phyloP scores from a whole-genome alignment of 371 early-diverging fungal species.

The Actinomortierella ambigua region DNA sequence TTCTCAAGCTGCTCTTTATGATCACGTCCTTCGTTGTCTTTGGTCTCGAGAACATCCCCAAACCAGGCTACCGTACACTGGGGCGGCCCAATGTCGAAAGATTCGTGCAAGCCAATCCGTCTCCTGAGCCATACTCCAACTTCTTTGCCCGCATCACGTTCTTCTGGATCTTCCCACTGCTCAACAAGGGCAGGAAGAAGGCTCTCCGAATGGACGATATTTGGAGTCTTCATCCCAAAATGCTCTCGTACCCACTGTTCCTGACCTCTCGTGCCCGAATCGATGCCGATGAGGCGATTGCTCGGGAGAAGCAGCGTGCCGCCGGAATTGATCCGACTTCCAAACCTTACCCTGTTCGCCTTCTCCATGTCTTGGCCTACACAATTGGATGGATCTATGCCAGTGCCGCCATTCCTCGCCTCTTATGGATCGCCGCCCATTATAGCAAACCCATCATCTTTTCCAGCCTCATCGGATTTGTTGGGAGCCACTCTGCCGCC shows the following conservation, averaged over 20 bases:
- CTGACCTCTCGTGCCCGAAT: conserved; percentile 35
- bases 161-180: conserved; percentile 89
- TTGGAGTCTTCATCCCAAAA: conserved; percentile 67
- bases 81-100: conserved; percentile 53
- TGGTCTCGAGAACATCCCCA: conserved; percentile 68
- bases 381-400: conserved; percentile 30
- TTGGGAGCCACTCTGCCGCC: conserved; percentile 49
- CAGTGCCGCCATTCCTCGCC: conserved; percentile 28
- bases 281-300: conserved; percentile 36
- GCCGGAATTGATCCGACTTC: not conserved
- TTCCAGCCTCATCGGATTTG: conserved; percentile 69
- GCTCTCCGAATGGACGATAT: conserved; percentile 80
- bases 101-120: conserved; percentile 33
- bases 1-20: conserved; percentile 50
- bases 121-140: conserved; percentile 83
- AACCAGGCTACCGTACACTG: conserved; percentile 51
- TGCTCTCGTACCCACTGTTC: conserved; percentile 35
- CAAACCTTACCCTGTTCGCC: conserved; percentile 14
- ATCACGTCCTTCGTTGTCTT: conserved; percentile 59
- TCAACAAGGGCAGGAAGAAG: conserved; percentile 76
- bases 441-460: conserved; percentile 81
- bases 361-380: conserved; percentile 62
- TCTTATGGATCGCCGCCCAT: conserved; percentile 69
- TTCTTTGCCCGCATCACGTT: conserved; percentile 87
- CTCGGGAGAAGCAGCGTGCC: conserved; percentile 4